phyloP scores from a whole-genome alignment of 1,284 basidiomycete species.

The Garcileccinum viscosum region DNA sequence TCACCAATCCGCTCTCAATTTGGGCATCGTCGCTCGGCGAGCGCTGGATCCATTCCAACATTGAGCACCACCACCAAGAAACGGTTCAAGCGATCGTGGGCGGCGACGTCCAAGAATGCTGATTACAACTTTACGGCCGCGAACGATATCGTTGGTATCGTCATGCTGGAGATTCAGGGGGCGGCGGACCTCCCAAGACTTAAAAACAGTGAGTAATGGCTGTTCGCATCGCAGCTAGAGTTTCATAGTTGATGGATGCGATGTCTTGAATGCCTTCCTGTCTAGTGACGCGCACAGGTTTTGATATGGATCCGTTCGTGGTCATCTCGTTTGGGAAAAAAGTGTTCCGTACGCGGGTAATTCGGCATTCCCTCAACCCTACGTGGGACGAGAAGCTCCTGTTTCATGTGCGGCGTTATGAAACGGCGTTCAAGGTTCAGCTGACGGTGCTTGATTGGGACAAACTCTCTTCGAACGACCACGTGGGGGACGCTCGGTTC shows the following conservation, averaged over 20 bases:
- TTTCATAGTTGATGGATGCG: constrained; percentile 8
- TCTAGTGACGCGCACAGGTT: constrained; percentile 81
- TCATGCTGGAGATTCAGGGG: constrained; percentile 77
- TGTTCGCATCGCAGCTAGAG: neutral
- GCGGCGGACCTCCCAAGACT: constrained; percentile 87
- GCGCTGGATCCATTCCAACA: constrained; percentile 38
- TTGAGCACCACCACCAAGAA: constrained; percentile 31
- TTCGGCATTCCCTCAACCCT: constrained; percentile 88
- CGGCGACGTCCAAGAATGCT: constrained; percentile 38
- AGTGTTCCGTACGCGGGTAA: constrained; percentile 91
- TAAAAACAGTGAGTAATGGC: constrained; percentile 75
- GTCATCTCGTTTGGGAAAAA: constrained; percentile 97
- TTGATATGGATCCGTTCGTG: constrained; percentile 98
- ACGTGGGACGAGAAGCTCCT: constrained; percentile 95
- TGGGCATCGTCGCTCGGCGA: constrained; percentile 39
- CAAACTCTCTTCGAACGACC: constrained; percentile 88
- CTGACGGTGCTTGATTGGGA: constrained; percentile 94
- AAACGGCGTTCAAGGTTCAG: constrained; percentile 78
- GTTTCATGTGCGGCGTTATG: constrained; percentile 92
- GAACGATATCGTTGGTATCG: constrained; percentile 90
- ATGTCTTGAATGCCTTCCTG: neutral
- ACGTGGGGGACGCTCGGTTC: constrained; percentile 79
- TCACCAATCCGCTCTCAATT: constrained; percentile 27
- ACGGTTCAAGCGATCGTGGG: constrained; percentile 38
- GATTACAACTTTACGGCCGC: constrained; percentile 72